These are phyloP conservation scores for Streptanthus diversifolius DNA, from an alignment of 345 rosid genomes.

Conservation along the genomic window DNA sequence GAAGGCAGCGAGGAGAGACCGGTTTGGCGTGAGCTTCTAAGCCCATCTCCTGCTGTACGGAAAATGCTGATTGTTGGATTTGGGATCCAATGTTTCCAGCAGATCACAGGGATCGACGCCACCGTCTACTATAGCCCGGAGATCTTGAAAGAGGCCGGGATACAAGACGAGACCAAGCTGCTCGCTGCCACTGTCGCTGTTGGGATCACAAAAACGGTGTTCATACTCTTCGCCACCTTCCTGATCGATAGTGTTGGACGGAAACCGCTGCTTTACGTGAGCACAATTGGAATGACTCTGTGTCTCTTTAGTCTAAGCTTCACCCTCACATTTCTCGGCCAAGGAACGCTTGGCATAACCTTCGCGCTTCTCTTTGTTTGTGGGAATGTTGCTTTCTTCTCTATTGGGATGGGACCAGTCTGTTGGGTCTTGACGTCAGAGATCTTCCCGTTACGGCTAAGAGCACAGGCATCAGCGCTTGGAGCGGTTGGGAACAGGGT, in stretches of 20 bases:
- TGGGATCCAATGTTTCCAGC: constrained; percentile 88
- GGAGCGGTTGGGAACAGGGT: constrained; percentile 81
- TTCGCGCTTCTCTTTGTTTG: constrained; percentile 50
- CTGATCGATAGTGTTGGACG: constrained; percentile 61
- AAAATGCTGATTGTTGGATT: constrained; percentile 65
- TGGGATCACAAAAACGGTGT: constrained; percentile 59
- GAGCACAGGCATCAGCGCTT: constrained; percentile 78
- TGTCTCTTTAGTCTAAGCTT: constrained; percentile 56
- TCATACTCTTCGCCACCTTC: constrained; percentile 61
- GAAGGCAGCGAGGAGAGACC: constrained; percentile 58
- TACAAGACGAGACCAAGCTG: constrained; percentile 47
- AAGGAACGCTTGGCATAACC: constrained; percentile 41
- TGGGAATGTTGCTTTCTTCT: constrained; percentile 77
- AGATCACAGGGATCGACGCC: constrained; percentile 72
- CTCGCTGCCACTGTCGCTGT: constrained; percentile 73
- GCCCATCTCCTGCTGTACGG: constrained; percentile 58
- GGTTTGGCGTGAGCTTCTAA: constrained; percentile 67
- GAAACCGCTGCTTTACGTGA: constrained; percentile 68
- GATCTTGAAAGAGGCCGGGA: constrained; percentile 60
- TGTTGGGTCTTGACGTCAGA: constrained; percentile 85
- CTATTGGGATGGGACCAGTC: constrained; percentile 74
- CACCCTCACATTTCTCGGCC: constrained; percentile 51
- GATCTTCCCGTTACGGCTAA: constrained; percentile 66
- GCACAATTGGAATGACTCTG: constrained; percentile 81
- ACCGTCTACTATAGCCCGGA: constrained; percentile 77